Evolutionary conservation across 2,329 filamentous ascomycete genomes (phyloP).

Genomic region (Pochonia chlamydosporia): DNA sequence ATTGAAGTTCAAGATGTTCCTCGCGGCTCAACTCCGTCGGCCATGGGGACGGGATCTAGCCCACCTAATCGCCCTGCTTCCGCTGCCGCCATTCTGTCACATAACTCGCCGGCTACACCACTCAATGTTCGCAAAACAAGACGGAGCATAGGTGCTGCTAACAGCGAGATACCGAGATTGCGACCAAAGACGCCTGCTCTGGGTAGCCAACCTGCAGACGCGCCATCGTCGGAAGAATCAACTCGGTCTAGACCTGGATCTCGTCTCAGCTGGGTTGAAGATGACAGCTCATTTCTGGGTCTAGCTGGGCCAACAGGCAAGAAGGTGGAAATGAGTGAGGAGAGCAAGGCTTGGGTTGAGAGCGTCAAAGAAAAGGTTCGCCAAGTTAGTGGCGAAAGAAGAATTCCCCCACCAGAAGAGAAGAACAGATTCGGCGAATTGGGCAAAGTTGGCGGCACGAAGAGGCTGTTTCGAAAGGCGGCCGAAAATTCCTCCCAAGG

Average conservation of each 20-base stretch:
- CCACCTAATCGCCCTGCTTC: conserved; percentile 34
- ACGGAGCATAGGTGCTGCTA: conserved; percentile 33
- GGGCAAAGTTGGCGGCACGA: conserved; percentile 66
- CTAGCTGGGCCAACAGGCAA: conserved; percentile 65
- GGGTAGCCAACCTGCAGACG: conserved; percentile 27
- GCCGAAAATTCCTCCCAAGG: conserved; percentile 16
- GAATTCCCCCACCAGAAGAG: conserved; percentile 21
- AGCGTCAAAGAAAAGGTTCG: conserved; percentile 77
- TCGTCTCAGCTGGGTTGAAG: conserved; percentile 51
- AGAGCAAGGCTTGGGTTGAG: conserved; percentile 76
- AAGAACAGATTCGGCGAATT: conserved; percentile 58
- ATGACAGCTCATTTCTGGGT: conserved; percentile 55
- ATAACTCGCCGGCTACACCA: conserved; percentile 37
- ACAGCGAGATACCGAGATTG: conserved; percentile 23
- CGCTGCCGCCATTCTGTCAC: conserved; percentile 30
- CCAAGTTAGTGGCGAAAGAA: conserved; percentile 57
- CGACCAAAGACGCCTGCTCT: conserved; percentile 39
- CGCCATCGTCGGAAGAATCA: conserved; percentile 39
- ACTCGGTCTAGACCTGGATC: conserved; percentile 46
- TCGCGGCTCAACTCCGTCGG: conserved; percentile 20
- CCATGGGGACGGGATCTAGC: conserved; percentile 28
- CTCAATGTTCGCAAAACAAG: conserved; percentile 51
- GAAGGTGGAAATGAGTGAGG: conserved; percentile 60
- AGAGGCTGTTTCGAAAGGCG: conserved; percentile 59
- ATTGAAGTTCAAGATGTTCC: conserved; percentile 53